Evolutionary conservation across 2,329 filamentous ascomycete genomes (phyloP).

Genomic region (Ophiostoma sp.): DNA sequence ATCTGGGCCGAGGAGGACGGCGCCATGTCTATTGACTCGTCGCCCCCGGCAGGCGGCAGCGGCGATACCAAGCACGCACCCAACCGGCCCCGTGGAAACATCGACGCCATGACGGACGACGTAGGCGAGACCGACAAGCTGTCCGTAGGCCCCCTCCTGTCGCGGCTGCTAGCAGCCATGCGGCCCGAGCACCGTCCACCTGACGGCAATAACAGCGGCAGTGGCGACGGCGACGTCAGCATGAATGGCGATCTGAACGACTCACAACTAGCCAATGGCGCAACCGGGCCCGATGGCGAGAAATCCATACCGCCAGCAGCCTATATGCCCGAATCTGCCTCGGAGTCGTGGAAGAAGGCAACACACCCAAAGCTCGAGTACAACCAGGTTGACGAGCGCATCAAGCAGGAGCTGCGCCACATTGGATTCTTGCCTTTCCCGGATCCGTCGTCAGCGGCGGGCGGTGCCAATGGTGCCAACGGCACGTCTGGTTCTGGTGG

Average conservation of each 20-base stretch:
- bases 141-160: conserved; percentile 79
- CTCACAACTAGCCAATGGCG: neutral
- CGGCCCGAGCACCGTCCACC: conserved; percentile 63
- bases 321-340: conserved; percentile 69
- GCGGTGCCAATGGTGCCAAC: conserved; percentile 23
- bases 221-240: conserved; percentile 48
- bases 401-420: conserved; percentile 84
- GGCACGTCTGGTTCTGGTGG: conserved; percentile 28
- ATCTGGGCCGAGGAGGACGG: conserved; percentile 94
- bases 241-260: conserved; percentile 49
- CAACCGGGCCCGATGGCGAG: conserved; percentile 28
- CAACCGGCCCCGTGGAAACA: conserved; percentile 77
- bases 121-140: conserved; percentile 84
- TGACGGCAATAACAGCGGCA: conserved; percentile 41
- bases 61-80: conserved; percentile 62
- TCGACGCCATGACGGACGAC: conserved; percentile 82
- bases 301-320: conserved; percentile 62
- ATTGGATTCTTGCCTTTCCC: conserved; percentile 71
- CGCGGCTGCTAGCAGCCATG: conserved; percentile 72
- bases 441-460: conserved; percentile 25
- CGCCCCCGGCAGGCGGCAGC: conserved; percentile 36
- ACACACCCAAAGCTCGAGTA: conserved; percentile 75
- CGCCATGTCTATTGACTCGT: conserved; percentile 64
- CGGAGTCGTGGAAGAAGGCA: conserved; percentile 73
- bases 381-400: conserved; percentile 77